phyloP scores from a whole-genome alignment of 2,329 filamentous ascomycete genomes.

The Massarina eburnea region DNA sequence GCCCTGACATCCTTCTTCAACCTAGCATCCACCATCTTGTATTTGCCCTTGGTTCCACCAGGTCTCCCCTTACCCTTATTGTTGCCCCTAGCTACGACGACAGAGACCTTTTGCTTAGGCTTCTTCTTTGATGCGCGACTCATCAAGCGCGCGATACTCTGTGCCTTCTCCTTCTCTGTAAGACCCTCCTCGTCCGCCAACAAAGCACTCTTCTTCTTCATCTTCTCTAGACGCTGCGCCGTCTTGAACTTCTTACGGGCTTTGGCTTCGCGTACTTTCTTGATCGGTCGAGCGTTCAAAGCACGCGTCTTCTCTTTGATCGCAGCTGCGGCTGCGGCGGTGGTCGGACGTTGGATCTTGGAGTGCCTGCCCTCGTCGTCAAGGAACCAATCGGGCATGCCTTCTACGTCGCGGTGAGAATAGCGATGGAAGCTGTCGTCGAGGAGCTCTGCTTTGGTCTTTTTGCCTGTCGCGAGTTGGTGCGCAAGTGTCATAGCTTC shows the following conservation, averaged over 20 bases:
- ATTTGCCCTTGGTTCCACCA: conserved; percentile 89
- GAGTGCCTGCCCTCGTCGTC: conserved; percentile 89
- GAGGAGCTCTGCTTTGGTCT: conserved; percentile 73
- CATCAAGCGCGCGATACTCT: conserved; percentile 79
- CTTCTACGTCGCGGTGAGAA: conserved; percentile 86
- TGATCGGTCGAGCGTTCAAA: conserved; percentile 93
- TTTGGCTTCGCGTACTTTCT: conserved; percentile 97
- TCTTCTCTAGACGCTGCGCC: conserved; percentile 85
- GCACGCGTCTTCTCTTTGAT: conserved; percentile 95
- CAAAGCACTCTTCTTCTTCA: conserved; percentile 95
- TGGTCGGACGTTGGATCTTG: conserved; percentile 83
- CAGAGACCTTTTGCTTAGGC: conserved; percentile 76
- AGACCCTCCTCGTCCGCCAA: conserved; percentile 86
- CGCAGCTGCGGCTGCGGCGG: conserved; percentile 81
- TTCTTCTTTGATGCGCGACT: conserved; percentile 82
- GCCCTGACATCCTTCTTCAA: conserved; percentile 96
- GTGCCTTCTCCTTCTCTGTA: conserved; percentile 94
- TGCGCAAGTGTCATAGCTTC: conserved; percentile 98
- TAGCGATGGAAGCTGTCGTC: conserved; percentile 95
- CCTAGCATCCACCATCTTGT: conserved; percentile 93
- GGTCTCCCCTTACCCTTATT: conserved; percentile 87
- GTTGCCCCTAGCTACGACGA: conserved; percentile 82
- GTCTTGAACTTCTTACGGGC: conserved; percentile 97
- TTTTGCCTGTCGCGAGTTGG: conserved; percentile 82
- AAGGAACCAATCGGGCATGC: conserved; percentile 95